Percentiles rank a stretch among this genome's conserved stretches.
These are phyloP conservation scores for Delonix regia DNA, from an alignment of 306 rosid species.

Conservation along the genomic window DNA sequence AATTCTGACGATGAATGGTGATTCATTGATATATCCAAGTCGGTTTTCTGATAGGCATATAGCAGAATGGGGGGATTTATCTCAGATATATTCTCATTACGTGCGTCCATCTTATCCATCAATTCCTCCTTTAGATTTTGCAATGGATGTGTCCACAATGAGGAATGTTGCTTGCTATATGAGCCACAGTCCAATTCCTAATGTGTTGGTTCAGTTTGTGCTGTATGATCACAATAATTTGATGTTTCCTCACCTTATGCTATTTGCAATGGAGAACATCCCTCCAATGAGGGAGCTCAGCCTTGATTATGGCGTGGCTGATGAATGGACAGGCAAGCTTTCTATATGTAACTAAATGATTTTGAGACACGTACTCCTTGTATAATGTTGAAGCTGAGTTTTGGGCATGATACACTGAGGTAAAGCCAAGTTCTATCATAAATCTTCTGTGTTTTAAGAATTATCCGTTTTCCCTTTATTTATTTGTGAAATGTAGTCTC, in stretches of 20 bases:
- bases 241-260: constrained; percentile 94
- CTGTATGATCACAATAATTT: constrained; percentile 84
- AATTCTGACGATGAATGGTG: constrained; percentile 86
- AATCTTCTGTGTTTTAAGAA: neutral
- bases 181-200: constrained; percentile 82
- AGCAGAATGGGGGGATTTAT: constrained; percentile 94
- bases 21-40: constrained; percentile 69
- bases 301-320: constrained; percentile 94
- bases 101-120: constrained; percentile 77
- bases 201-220: constrained; percentile 86
- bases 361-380: constrained; percentile 40
- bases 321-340: constrained; percentile 69
- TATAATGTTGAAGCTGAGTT: constrained; percentile 47
- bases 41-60: constrained; percentile 72
- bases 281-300: constrained; percentile 99
- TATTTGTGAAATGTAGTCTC: constrained; percentile 13
- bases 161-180: constrained; percentile 97
- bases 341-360: constrained; percentile 70
- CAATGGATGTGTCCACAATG: constrained; percentile 90
- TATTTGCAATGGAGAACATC: constrained; percentile 93
- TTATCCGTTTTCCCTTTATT: neutral
- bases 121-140: constrained; percentile 86
- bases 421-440: constrained; percentile 37
- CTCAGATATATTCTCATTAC: constrained; percentile 60
- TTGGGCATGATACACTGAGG: constrained; percentile 48